Base-by-base conservation (phyloP, 2,329 filamentous ascomycete genomes). In the Ascochyta rabiei region DNA sequence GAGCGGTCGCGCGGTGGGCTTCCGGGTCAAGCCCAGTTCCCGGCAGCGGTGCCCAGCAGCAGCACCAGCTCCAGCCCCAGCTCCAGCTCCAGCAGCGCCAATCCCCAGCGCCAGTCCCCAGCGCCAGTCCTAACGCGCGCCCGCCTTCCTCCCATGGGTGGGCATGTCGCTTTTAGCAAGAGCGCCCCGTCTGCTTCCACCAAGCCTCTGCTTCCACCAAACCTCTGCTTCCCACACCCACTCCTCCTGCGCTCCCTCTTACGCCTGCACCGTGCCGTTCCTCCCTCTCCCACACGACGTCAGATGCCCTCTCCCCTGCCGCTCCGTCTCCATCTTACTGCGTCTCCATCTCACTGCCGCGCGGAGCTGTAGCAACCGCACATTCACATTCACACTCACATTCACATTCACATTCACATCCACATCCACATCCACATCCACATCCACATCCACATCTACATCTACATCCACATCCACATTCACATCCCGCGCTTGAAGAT, bases 101-200 rank as follows among this genome's bases (percentile, higher is more conserved):
- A n/a, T n/a, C n/a, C n/a, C n/a, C n/a, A n/a, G n/a, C n/a, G n/a
- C n/a, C n/a, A n/a, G n/a, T 49, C 48, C 51, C 51, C 54, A 53
- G 46, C 56, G 41, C 47, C 51, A 44, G 39, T 57, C 54, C 53
- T 56, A 61, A 60, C 53, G 52, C 53, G 57, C 60, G 34, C 42
- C 44, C 44, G 47, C n/a, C 6, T 23, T 6, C 21, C 21, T 4
- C 49, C 52, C 54, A 53, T 16, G 31, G 31, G n/a, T 47, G 50
- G 47, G 45, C 51, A 47, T 23, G 45, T 57, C 53, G 48, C 48
- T 56, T 54, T 55, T 53, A 60, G 57, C 46, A 56, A 50, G 38
- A 47, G 53, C 57, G 51, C 44, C 56, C 52, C 45, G 40, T 54
- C 52, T 51, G 45, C 48, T 35, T 48, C 57, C 60, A 53, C 57